Evolutionary conservation across 768 basidiomycete species (phyloP), one percentile per base, ranked within the genome.

Genomic region (Xerocomellus chrysenteron): DNA sequence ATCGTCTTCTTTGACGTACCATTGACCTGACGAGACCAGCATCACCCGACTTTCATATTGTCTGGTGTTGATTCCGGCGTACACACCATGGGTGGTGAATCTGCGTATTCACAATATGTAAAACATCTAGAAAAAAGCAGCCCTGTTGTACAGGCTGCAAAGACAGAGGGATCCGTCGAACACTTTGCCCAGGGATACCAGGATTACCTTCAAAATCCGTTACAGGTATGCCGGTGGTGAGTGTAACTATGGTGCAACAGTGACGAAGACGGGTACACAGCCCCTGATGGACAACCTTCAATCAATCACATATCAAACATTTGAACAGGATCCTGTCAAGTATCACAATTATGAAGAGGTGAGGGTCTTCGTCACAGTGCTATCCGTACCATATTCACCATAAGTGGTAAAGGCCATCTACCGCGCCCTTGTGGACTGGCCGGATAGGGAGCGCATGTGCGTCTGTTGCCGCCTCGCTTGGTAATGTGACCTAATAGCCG

Each of bases 221-320:
- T 98, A 50, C 95, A 97, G 81, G 91, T 88, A 57, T 53, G 78
- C 63, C 50, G 13, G 28, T 54, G 35, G 50, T 10, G 47, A 45
- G 47, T 50, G 47, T 51, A 52, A 41, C 28, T 40, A 36, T 39
- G 46, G 35, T 44, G 16, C 48, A 14, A 19, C 40, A 51, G 57
- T 67, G 45, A 60, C 55, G 43, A 47, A 42, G 48, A 52, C 51
- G 50, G 24, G 24, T 19, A 52, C 58, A 53, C 63, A 95, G 90
- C 97, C 97, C 24, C 73, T 99, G 65, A 96, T 96, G 94, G 96
- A 99, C 67, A 95, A 99, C 73, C 74, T 99, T 53, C 92, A 92
- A 67, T 95, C 93, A 64, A 83, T 88, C 61, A 98, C 94, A 12
- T 99, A 99, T 72, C 94, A 98, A 68, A 94, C 92, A 3, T 99